These are phyloP conservation scores for Eucalyptus leucophloia DNA, from an alignment of 345 rosid species.

Conservation along the genomic window DNA sequence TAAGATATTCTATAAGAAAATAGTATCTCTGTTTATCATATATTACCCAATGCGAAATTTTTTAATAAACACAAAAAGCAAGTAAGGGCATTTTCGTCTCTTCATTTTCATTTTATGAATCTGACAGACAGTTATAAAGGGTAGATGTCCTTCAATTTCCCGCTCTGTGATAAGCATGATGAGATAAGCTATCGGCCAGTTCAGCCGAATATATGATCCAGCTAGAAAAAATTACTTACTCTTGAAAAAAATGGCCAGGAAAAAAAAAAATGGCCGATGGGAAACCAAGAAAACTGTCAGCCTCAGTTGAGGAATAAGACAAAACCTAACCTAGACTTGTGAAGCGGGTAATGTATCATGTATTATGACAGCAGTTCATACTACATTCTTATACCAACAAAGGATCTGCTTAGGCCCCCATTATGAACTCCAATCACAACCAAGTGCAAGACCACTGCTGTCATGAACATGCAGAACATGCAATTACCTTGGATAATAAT, in stretches of 20 bases:
- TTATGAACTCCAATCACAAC: background rate
- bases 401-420: background rate
- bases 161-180: background rate
- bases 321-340: background rate
- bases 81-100: background rate
- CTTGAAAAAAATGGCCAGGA: background rate
- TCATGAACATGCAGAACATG: background rate
- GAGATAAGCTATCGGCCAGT: background rate
- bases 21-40: background rate
- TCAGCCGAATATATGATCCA: background rate
- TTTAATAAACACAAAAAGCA: background rate
- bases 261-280: background rate
- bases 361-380: background rate
- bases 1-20: background rate
- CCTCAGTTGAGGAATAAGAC: background rate
- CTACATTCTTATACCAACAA: background rate
- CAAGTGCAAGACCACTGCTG: background rate
- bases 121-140: background rate
- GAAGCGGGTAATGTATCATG: background rate
- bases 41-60: background rate
- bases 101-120: background rate
- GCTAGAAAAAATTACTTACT: background rate
- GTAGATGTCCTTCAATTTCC: background rate
- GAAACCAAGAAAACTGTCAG: background rate
- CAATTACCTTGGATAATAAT: background rate